Percentiles rank a stretch among this genome's conserved stretches.
Evolutionary conservation across 108 stramenopile species (phyloP).

Genomic region (Aurantiochytrium sp.): DNA sequence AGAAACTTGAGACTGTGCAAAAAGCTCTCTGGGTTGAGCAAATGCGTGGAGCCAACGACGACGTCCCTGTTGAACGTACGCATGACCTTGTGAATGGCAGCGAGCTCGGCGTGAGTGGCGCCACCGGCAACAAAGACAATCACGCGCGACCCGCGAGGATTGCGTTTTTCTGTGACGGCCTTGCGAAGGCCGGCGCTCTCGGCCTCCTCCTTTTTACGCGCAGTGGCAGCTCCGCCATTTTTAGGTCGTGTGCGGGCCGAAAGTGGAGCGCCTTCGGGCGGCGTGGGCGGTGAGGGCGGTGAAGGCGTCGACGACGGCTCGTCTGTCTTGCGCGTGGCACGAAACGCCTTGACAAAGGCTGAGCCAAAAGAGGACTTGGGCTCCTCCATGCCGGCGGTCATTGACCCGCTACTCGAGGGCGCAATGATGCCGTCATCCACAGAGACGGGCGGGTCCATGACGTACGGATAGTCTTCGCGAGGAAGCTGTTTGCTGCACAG

Average conservation of each 20-base stretch:
- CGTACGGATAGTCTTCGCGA: background rate
- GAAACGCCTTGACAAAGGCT: background rate
- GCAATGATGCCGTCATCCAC: background rate
- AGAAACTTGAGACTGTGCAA: background rate
- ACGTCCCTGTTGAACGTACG: background rate
- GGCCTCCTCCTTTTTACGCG: background rate
- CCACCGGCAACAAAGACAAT: background rate
- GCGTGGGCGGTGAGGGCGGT: background rate
- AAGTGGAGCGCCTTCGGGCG: background rate
- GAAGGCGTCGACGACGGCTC: background rate
- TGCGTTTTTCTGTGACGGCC: background rate
- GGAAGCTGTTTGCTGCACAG: background rate
- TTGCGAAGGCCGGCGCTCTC: background rate
- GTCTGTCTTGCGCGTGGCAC: background rate
- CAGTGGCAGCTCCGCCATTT: background rate
- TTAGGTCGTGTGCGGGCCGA: background rate
- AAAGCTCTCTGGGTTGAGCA: background rate
- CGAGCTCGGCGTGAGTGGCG: background rate
- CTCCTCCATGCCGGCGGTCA: background rate
- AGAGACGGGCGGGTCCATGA: background rate
- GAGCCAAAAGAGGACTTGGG: background rate
- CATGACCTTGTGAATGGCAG: background rate
- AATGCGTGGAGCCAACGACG: background rate
- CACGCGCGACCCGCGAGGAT: background rate
- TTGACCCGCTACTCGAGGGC: background rate